A percentile compares a stretch with the other conserved stretches of the same genome.
phyloP scores from a whole-genome alignment of 108 stramenopile genomes.

The Cyclotella distinguenda region DNA sequence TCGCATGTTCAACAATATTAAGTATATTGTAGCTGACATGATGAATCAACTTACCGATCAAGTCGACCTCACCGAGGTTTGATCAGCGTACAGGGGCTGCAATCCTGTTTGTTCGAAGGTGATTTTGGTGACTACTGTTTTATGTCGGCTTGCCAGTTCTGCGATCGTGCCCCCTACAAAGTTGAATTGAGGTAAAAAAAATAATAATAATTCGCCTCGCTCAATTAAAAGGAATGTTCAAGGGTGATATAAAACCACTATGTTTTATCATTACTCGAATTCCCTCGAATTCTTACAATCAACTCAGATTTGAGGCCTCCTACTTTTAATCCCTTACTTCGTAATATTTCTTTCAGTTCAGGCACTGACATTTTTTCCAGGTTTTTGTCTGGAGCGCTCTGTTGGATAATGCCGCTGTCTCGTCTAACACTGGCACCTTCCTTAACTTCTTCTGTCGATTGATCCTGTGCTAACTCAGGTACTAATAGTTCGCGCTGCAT shows the following conservation, averaged over 20 bases:
- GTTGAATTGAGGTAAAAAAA: too few species aligned
- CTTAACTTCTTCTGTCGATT: too few species aligned
- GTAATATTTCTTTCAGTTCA: slow-evolving; percentile 73
- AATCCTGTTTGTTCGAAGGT: background rate
- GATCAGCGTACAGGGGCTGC: too few species aligned
- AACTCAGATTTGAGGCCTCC: slow-evolving; percentile 85
- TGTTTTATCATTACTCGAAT: background rate
- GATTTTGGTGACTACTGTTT: background rate
- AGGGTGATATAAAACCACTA: background rate
- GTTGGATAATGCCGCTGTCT: slow-evolving; percentile 5
- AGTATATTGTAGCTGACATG: slow-evolving; percentile 90
- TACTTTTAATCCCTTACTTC: slow-evolving; percentile 71
- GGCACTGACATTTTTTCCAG: slow-evolving; percentile 59
- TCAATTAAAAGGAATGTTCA: background rate
- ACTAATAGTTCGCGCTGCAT: slow-evolving; percentile 65
- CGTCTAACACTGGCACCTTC: too few species aligned
- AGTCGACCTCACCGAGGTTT: slow-evolving; percentile 82
- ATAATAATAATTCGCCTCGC: too few species aligned
- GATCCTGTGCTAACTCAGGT: too few species aligned
- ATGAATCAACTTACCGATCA: slow-evolving; percentile 90
- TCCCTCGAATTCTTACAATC: slow-evolving; percentile 63
- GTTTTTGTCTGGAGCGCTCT: slow-evolving; percentile 9
- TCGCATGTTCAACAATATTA: slow-evolving; percentile 86
- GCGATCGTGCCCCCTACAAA: too few species aligned
- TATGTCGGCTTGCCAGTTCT: background rate